A percentile compares a stretch with the other conserved stretches of the same genome.
These are phyloP conservation scores for Tetracentron sinense DNA, from an alignment of 164 flowering plant species.

Conservation along the genomic window DNA sequence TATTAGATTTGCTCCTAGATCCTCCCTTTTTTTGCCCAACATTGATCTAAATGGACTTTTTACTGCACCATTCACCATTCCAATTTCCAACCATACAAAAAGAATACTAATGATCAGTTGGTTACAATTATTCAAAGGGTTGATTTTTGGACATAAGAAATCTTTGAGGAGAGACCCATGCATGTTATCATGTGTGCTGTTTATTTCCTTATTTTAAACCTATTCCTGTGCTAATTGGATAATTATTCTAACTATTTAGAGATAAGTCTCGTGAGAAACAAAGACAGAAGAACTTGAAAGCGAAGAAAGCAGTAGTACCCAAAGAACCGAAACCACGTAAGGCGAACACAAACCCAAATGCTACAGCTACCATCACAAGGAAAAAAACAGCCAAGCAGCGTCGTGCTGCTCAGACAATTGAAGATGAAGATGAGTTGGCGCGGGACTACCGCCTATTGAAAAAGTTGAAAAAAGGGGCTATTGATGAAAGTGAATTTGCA, in stretches of 20 bases:
- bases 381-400: slow-evolving; percentile 87
- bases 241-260: slow-evolving; percentile 29
- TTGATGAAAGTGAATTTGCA: slow-evolving; percentile 70
- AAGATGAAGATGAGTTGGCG: slow-evolving; percentile 76
- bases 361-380: slow-evolving; percentile 31
- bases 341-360: slow-evolving; percentile 29
- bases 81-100: too few species aligned
- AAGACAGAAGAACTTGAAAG: slow-evolving; percentile 68
- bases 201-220: not conserved
- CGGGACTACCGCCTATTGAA: slow-evolving; percentile 79
- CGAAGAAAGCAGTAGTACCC: slow-evolving; percentile 41
- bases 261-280: slow-evolving; percentile 91
- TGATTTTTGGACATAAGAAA: too few species aligned
- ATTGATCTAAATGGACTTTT: too few species aligned
- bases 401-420: slow-evolving; percentile 64
- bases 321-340: slow-evolving; percentile 35
- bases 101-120: too few species aligned
- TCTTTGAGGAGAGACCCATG: too few species aligned
- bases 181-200: too few species aligned
- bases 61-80: too few species aligned
- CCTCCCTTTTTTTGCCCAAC: too few species aligned
- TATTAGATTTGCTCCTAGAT: too few species aligned
- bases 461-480: slow-evolving; percentile 74
- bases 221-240: slow-evolving; percentile 1
- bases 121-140: too few species aligned